Evolutionary conservation across 2,329 filamentous ascomycete genomes (phyloP), one percentile per base, ranked within the genome.

Genomic region (Penicillium sp.): DNA sequence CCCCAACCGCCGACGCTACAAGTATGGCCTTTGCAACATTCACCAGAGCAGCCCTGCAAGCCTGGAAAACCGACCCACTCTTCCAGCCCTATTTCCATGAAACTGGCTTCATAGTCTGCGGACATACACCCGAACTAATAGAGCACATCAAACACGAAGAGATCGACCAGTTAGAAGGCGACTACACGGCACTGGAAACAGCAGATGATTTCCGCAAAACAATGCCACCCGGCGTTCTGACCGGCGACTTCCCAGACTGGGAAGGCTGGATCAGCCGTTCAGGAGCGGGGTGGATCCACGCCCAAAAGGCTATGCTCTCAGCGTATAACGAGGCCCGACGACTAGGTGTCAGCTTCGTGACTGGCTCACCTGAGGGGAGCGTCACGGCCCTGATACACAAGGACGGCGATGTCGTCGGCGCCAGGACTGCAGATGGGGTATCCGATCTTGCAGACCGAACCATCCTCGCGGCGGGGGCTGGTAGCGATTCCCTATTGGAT

Each of bases 281-380:
- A 4, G 59, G 73, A 7, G 76, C 77, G 3, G 79, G 79, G 7
- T 82, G 78, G 78, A 75, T 80, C 2, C 75, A 77, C 54, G 78
- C 80, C 3, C 66, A 72, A 11, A 76, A 76, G 30, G 76, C 77
- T 0, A 62, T 81, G 50, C 51, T 71, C 34, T 72, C 75, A 28
- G 72, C 75, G 3, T 72, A 71, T 19, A 58, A 60, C 1, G 77
- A 79, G 56, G 75, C 77, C 1, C 55, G 67, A 45, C 64, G 67
- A 4, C 53, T 79, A 8, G 78, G 78, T 4, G 78, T 75, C 1
- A 64, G 58, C 1, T 77, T 80, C 41, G 62, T 79, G 13, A 73
- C 73, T 2, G 75, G 74, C 0, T 53, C 56, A 2, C 58, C 63
- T 0, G 52, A 67, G 25, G 73, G 75, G 4, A 65, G 69, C 3